Base-by-base conservation (phyloP, 1,139 yeast genomes). In the Zygosaccharomyces sapae region DNA sequence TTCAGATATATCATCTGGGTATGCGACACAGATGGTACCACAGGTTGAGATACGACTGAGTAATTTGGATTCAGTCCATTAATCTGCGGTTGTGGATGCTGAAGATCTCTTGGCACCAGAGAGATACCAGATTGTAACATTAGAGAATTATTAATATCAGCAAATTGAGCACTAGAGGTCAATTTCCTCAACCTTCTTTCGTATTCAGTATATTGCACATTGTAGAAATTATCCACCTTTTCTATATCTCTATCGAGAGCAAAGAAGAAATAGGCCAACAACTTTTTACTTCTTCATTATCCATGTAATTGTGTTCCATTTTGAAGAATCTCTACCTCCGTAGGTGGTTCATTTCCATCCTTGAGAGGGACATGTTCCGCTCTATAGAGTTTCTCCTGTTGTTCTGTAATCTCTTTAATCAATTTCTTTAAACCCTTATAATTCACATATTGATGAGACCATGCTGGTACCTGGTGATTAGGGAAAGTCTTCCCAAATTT, bases 401-500 rank as follows among this genome's bases (percentile, higher is more conserved):
- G 55, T 3, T 35, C 38, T 3, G 62, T 63, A 22, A 80, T 71
- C 41, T 69, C 70, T 65, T 87, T 87, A 68, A 90, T 86, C 57
- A 81, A 77, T 63, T 85, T 83, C 71, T 92, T 92, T 58, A 92
- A 74, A 46, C 77, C 81, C 67, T 90, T 92, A 69, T 92, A 92
- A 69, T 88, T 86, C 74, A 90, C 78, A 63, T 92, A 90, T 59
- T 76, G 79, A 41, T 74, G 73, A 47, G 77, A 74, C 97, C 97
- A 90, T 69, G 89, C 96, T 6, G 97, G 97, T 51, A 90, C 87
- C 71, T 88, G 95, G 67, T 90, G 95, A 48, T 86, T 73, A 34
- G 81, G 68, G 56, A 87, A 73, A 65, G 88, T 85, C 65, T 87
- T 87, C 33, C 95, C 95, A 67, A 87, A 87, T 75, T 87, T 87